phyloP scores from a whole-genome alignment of 805 yeast species.

The Sugiyamaella boreocaroliniensis region DNA sequence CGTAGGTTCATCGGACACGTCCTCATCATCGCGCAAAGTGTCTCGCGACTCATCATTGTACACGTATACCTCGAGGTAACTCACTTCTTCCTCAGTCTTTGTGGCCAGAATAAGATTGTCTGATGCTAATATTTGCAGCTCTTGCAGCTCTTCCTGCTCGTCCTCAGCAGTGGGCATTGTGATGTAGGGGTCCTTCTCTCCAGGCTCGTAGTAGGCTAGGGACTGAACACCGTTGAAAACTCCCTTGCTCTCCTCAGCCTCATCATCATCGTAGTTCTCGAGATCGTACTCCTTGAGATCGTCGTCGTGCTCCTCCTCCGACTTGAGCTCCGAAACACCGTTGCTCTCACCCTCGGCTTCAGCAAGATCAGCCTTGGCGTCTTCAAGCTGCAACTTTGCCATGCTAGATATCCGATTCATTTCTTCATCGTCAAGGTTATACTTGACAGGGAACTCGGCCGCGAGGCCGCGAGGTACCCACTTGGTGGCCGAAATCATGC shows the following conservation, averaged over 20 bases:
- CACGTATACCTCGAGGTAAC: conserved; percentile 85
- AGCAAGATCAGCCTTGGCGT: conserved; percentile 60
- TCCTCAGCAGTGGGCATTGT: conserved; percentile 48
- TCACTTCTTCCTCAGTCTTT: conserved; percentile 92
- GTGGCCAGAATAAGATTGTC: conserved; percentile 87
- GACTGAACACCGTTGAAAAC: conserved; percentile 41
- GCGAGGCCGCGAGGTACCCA: conserved; percentile 98
- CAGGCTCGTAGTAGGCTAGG: conserved; percentile 35
- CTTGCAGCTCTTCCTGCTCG: conserved; percentile 76
- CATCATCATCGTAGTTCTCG: conserved; percentile 59
- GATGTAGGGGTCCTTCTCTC: conserved; percentile 53
- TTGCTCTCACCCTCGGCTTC: conserved; percentile 31
- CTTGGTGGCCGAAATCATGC: conserved; percentile 81
- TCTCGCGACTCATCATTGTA: conserved; percentile 92
- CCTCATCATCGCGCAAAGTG: conserved; percentile 59
- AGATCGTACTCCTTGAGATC: conserved; percentile 83
- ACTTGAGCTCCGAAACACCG: conserved; percentile 16
- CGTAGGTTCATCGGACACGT: conserved; percentile 50
- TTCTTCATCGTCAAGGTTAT: conserved; percentile 85
- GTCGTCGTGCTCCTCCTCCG: conserved; percentile 44
- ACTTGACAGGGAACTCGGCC: conserved; percentile 83
- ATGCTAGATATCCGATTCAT: conserved; percentile 81
- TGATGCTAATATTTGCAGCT: conserved; percentile 78
- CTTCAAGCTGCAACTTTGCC: conserved; percentile 76
- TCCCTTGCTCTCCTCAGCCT: conserved; percentile 48